Evolutionary conservation across 129 eudicot species (phyloP), one percentile per base, ranked within the genome.

Genomic region (Helichrysum umbraculigerum): DNA sequence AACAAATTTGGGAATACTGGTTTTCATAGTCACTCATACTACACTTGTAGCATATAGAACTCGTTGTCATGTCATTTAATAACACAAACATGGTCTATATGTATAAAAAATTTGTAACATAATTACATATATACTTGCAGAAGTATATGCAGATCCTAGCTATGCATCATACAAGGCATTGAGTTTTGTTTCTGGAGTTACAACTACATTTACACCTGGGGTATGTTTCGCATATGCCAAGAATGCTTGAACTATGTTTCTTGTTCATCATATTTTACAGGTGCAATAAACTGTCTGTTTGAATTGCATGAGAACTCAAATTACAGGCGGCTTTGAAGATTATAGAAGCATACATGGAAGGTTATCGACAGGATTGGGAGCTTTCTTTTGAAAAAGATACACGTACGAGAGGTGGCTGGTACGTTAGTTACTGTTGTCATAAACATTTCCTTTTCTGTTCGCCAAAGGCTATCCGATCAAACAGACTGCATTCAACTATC

Each of bases 281-380:
- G 37, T 52, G 58, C 52, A 19, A 73, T 35, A 35, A 65, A 19
- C 33, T 72, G 5, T 15, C 29, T 32, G 74, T 29, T 21, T 52
- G 28, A 52, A 25, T 25, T 7, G 9, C 67, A 0, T 66, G 74
- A 28, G 25, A 11, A 28, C 77, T 54, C 74, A n/a, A n/a, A n/a
- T n/a, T n/a, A n/a, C n/a, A 94, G 97, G 86, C 99, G 52, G 99
- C 92, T 66, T 64, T 94, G 87, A 94, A 91, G 86, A 94, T 94
- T 44, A 87, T 94, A 73, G 88, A 87, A 78, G 74, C 74, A 72
- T 94, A 94, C 76, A 80, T 89, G 90, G 97, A 94, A 79, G 99
- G 99, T 14, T 94, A 94, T 74, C 83, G 99, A 66, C 99, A 94
- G 67, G 96, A 91, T 75, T 94, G 99, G 97, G 90, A 67, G 73